Base-by-base conservation (phyloP, 768 basidiomycete species). In the Dioszegia hungarica region DNA sequence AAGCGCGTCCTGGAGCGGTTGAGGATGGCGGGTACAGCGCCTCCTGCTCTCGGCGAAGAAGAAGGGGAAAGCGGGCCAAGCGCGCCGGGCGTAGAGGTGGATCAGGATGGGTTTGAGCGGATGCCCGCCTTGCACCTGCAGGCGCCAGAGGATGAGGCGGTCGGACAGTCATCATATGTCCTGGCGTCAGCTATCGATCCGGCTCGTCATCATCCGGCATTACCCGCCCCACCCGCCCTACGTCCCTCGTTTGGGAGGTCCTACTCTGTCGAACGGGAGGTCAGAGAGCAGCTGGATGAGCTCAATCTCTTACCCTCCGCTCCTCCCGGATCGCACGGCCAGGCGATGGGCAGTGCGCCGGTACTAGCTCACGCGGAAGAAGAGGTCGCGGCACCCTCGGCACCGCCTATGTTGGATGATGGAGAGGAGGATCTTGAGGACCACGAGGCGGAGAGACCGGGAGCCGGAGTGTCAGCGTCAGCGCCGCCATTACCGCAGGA, bases 91-190 rank as follows among this genome's bases (percentile, higher is more conserved):
- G 58, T 76, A 14, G 66, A 70, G 19, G 62, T 76, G 0, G 75
- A 76, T 47, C 63, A 70, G 20, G 60, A 68, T 39, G 75, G 75
- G 12, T 76, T 74, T 46, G 75, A 76, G 56, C 41, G 59, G n/a
- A 19, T 55, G 19, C 56, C 27, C 24, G 36, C 22, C 27, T 27
- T 12, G 43, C 19, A 28, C 37, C 45, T 34, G 46, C 6, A 37
- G 48, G n/a, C n/a, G n/a, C n/a, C n/a, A n/a, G n/a, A n/a, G n/a
- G n/a, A n/a, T n/a, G n/a, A n/a, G 11, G 31, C 55, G 50, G 4
- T 39, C 37, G 53, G 49, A n/a, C 15, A 20, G 20, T 59, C 52
- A 36, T 38, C 39, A 44, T 53, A 27, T n/a, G 15, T 43, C 28
- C 39, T 40, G 46, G 37, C 31, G 44, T 2, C 36, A 34, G 25